Base-by-base conservation (phyloP, 2,329 filamentous ascomycete genomes). In the Clarireedia homoeocarpa region DNA sequence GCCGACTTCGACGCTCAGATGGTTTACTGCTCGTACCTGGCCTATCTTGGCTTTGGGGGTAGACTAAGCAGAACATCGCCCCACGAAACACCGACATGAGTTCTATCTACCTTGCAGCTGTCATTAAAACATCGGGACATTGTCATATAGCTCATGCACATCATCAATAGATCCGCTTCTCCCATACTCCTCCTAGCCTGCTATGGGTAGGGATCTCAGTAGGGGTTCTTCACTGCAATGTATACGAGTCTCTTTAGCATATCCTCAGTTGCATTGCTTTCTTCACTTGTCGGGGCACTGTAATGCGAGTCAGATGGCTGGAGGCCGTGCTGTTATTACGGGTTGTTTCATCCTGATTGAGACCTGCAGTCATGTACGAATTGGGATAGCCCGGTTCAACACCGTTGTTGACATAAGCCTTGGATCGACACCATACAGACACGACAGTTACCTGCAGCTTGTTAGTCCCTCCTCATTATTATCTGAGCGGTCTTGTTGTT, bases 311-410 rank as follows among this genome's bases (percentile, higher is more conserved):
- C 30, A 34, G 30, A 34, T 27, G 26, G 7, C 5, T 6, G 5
- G 26, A 27, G 26, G 7, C 7, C 10, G 7, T 30, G 27, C 27
- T 30, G 27, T 30, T 9, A 9, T 34, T 12, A 34, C 15, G 38
- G 36, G 38, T 49, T 54, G 52, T 54, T 54, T 54, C 52, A 54
- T 54, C 7, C 44, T 49, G 23, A 54, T 49, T 54, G 45, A 39
- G n/a, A 54, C 27, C 51, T 54, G 52, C 44, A 14, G 52, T 49
- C 52, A 54, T 49, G 10, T 27, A 54, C 52, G 34, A 48, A 49
- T 42, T 30, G 23, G 20, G 52, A 26, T 24, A 40, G 24, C 38
- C 48, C n/a, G n/a, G 42, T 48, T 14, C 30, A 20, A 49, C 30
- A 15, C n/a, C 52, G 30, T 34, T 54, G 48, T 53, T 48, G 20